Percentiles rank a stretch among this genome's conserved stretches.
Evolutionary conservation across 2,329 filamentous ascomycete species (phyloP).

Genomic region (Penicillium verrucosum): DNA sequence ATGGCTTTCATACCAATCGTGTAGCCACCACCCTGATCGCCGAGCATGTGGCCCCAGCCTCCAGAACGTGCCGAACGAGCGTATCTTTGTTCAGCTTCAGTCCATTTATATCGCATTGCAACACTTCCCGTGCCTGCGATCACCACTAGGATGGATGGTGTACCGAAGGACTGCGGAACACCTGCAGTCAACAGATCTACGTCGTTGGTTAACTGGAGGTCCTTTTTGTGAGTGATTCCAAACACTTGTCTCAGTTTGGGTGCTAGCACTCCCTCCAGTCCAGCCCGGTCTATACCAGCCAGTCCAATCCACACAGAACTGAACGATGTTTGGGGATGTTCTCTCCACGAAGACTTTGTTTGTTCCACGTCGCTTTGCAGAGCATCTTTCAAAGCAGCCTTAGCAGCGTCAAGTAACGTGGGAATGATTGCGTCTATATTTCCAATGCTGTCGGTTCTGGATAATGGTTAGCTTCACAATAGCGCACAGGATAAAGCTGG

Average conservation of each 20-base stretch:
- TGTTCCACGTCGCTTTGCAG: neutral
- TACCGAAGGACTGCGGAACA: slow-evolving; percentile 13
- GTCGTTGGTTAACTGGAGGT: slow-evolving; percentile 39
- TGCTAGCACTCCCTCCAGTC: slow-evolving; percentile 27
- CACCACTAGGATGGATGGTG: slow-evolving; percentile 33
- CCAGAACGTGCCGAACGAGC: slow-evolving; percentile 37
- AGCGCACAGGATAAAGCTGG: no score
- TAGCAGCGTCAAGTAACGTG: slow-evolving; percentile 23
- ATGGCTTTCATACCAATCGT: slow-evolving; percentile 40
- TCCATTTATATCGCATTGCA: slow-evolving; percentile 38
- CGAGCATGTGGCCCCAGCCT: slow-evolving; percentile 46
- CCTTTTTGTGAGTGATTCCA: slow-evolving; percentile 16
- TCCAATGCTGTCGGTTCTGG: slow-evolving; percentile 19
- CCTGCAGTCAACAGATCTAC: slow-evolving; percentile 40
- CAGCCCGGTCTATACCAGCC: slow-evolving; percentile 41
- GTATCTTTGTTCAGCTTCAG: slow-evolving; percentile 12
- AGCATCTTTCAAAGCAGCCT: slow-evolving; percentile 13
- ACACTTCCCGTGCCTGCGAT: slow-evolving; percentile 47
- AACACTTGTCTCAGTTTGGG: slow-evolving; percentile 29
- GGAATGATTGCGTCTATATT: slow-evolving; percentile 26
- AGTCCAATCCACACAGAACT: slow-evolving; percentile 40
- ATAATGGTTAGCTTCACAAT: neutral
- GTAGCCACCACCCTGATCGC: slow-evolving; percentile 46
- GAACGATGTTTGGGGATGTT: slow-evolving; percentile 19
- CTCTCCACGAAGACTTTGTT: slow-evolving; percentile 3